Evolutionary conservation across 768 basidiomycete genomes (phyloP).

Genomic region (Rhizopogon roseolus): DNA sequence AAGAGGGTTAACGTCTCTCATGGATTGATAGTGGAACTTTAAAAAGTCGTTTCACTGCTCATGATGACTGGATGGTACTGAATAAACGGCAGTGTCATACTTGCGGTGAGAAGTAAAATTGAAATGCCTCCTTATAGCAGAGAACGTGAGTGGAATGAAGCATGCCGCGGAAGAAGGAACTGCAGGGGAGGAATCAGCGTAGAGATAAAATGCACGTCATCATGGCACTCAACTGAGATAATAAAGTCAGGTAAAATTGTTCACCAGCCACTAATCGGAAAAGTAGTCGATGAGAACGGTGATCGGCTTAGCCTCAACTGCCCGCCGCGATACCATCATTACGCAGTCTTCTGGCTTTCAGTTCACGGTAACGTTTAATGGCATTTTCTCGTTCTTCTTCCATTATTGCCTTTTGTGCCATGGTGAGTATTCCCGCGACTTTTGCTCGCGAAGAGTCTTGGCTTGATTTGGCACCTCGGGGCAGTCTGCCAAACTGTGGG

Average conservation of each 20-base stretch:
- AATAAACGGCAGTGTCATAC: neutral
- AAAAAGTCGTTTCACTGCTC: neutral
- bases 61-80: neutral
- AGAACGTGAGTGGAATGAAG: neutral
- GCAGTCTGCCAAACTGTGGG: constrained; percentile 53
- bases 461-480: constrained; percentile 37
- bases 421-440: constrained; percentile 49
- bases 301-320: constrained; percentile 3
- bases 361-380: constrained; percentile 60
- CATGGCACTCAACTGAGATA: neutral
- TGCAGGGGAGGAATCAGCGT: neutral
- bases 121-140: neutral
- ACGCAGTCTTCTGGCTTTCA: constrained; percentile 49
- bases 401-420: constrained; percentile 76
- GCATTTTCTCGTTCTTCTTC: constrained; percentile 69
- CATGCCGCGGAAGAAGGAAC: neutral
- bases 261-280: neutral
- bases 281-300: neutral
- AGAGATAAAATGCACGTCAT: neutral
- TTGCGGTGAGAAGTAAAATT: neutral
- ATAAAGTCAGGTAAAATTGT: neutral
- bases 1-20: neutral
- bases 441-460: constrained; percentile 24
- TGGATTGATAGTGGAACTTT: neutral
- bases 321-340: constrained; percentile 9